Conservation (phyloP, 495 filamentous ascomycete species). For the Xylaria palmicola region DNA sequence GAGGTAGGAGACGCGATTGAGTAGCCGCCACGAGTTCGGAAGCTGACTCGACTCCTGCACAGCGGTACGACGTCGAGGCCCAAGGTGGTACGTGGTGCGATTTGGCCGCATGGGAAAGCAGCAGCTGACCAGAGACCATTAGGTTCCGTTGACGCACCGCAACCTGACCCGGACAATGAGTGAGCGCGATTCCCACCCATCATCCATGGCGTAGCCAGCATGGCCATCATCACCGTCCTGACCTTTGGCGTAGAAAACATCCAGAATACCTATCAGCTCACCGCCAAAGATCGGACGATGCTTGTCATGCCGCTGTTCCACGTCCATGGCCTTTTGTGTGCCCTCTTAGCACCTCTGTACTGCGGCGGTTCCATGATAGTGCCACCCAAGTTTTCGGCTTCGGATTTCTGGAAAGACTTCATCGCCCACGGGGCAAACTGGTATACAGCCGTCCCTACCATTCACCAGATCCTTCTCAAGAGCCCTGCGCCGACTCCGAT, state of each 20-base stretch:
- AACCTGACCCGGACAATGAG: constrained; percentile 76
- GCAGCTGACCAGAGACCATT: constrained; percentile 23
- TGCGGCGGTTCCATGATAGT: constrained; percentile 74
- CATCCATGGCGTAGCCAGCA: neutral
- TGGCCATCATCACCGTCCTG: neutral
- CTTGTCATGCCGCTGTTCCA: constrained; percentile 93
- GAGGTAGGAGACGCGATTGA: constrained; percentile 7
- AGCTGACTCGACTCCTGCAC: neutral
- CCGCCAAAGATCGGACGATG: constrained; percentile 67
- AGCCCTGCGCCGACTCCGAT: constrained; percentile 60
- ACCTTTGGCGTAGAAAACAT: constrained; percentile 58
- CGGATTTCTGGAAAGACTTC: constrained; percentile 79
- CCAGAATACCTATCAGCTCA: constrained; percentile 68
- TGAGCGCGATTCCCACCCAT: constrained; percentile 32
- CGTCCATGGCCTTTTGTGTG: constrained; percentile 80
- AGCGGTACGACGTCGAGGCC: constrained; percentile 78
- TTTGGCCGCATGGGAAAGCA: constrained; percentile 2
- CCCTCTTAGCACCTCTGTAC: constrained; percentile 69
- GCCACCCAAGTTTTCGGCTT: constrained; percentile 73
- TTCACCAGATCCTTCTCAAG: constrained; percentile 84
- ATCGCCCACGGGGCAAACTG: constrained; percentile 69
- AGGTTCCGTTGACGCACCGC: constrained; percentile 72
- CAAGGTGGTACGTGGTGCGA: constrained; percentile 61
- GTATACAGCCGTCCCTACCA: constrained; percentile 87
- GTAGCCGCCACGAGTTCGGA: neutral